phyloP scores from a whole-genome alignment of 768 basidiomycete species.

The Mycena kentingensis region DNA sequence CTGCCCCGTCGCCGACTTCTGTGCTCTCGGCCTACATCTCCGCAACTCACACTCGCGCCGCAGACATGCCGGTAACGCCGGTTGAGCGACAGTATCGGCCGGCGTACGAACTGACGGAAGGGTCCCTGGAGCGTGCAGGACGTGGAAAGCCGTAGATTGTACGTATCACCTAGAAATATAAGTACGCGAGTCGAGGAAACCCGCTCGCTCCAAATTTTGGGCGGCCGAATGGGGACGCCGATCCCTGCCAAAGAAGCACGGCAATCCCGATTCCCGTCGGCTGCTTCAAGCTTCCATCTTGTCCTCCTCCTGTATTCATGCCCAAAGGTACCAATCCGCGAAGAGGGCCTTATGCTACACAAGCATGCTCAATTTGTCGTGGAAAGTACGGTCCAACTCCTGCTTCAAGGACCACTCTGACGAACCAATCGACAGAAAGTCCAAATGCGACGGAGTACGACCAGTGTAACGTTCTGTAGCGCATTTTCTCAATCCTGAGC shows the following conservation, averaged over 20 bases:
- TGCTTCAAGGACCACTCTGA: background rate
- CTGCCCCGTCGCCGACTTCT: conserved; percentile 17
- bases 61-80: conserved; percentile 15
- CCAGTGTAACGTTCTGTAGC: background rate
- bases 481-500: background rate
- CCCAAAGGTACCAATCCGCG: background rate
- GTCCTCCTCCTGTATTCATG: background rate
- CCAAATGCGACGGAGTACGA: conserved; percentile 3
- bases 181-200: background rate
- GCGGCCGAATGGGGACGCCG: too few relatives aligned
- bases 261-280: too few relatives aligned
- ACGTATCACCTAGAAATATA: background rate
- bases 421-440: conserved; percentile 2
- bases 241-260: too few relatives aligned
- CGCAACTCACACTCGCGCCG: conserved; percentile 26
- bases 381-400: background rate
- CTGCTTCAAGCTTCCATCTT: too few relatives aligned
- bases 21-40: conserved; percentile 25
- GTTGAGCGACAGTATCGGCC: conserved; percentile 57
- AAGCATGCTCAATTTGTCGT: conserved; percentile 7
- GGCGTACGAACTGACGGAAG: conserved; percentile 81
- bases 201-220: too few relatives aligned
- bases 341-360: conserved; percentile 1
- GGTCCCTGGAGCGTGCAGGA: conserved; percentile 70
- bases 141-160: conserved; percentile 38